Percentiles rank a stretch among this genome's conserved stretches.
phyloP scores from a whole-genome alignment of 495 filamentous ascomycete species.

The Lindgomyces ingoldianus region DNA sequence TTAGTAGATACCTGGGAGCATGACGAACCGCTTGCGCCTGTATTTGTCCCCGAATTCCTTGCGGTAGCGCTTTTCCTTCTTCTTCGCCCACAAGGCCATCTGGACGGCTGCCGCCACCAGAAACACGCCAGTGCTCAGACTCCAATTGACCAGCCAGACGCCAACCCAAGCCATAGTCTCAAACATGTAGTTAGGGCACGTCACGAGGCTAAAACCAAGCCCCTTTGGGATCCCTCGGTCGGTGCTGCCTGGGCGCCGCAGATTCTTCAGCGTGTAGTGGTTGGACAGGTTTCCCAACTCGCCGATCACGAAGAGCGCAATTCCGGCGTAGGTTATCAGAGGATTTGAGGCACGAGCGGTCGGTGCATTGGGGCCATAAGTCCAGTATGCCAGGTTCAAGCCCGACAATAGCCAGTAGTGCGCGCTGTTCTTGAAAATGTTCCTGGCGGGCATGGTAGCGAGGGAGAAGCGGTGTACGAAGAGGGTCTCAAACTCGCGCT shows the following conservation, averaged over 20 bases:
- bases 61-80: conserved; percentile 88
- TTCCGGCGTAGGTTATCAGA: conserved; percentile 58
- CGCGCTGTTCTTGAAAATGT: conserved; percentile 86
- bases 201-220: conserved; percentile 82
- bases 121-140: conserved; percentile 73
- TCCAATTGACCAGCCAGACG: conserved; percentile 71
- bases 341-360: conserved; percentile 54
- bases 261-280: conserved; percentile 70
- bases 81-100: conserved; percentile 85
- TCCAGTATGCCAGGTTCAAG: conserved; percentile 77
- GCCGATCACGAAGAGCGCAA: conserved; percentile 70
- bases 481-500: conserved; percentile 91
- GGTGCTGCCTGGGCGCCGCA: conserved; percentile 78
- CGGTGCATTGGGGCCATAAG: conserved; percentile 72
- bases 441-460: conserved; percentile 84
- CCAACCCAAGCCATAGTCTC: conserved; percentile 85
- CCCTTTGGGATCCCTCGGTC: conserved; percentile 85
- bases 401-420: conserved; percentile 91
- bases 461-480: conserved; percentile 94
- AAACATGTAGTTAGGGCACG: conserved; percentile 97
- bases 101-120: conserved; percentile 63
- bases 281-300: conserved; percentile 78
- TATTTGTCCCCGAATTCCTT: conserved; percentile 89
- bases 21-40: conserved; percentile 78
- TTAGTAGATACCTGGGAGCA: conserved; percentile 71